phyloP scores from a whole-genome alignment of 768 basidiomycete genomes.

The Hydnomerulius pinastri region DNA sequence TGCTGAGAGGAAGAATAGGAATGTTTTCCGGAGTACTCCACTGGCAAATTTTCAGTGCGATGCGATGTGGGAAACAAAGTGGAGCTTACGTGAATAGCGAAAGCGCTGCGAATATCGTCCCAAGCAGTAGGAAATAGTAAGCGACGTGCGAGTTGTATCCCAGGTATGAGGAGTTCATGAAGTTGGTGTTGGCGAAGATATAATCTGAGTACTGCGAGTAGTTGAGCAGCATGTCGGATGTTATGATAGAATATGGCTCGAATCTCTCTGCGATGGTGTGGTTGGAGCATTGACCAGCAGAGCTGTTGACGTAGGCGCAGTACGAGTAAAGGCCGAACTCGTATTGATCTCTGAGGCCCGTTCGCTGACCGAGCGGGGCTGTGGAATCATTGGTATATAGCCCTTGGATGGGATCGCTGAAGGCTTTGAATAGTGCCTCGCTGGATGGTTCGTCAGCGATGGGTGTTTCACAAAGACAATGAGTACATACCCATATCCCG shows the following conservation, averaged over 20 bases:
- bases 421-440: conserved; percentile 47
- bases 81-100: conserved; percentile 65
- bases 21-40: conserved; percentile 62
- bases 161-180: conserved; percentile 61
- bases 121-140: conserved; percentile 75
- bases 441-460: conserved; percentile 33
- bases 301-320: conserved; percentile 67
- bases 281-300: conserved; percentile 65
- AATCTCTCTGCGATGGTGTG: conserved; percentile 59
- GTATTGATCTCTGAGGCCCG: conserved; percentile 71
- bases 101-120: conserved; percentile 64
- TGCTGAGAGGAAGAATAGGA: conserved; percentile 70
- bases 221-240: conserved; percentile 66
- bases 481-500: conserved; percentile 62
- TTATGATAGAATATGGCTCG: conserved; percentile 63
- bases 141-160: conserved; percentile 67
- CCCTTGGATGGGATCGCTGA: conserved; percentile 58
- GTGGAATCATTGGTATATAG: conserved; percentile 70
- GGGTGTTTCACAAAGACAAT: neutral
- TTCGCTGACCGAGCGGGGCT: conserved; percentile 53
- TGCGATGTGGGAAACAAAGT: conserved; percentile 2
- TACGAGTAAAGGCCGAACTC: conserved; percentile 81
- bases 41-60: conserved; percentile 37
- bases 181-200: conserved; percentile 54
- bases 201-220: conserved; percentile 56